Conservation (phyloP, 2,329 filamentous ascomycete species). For the Nannizziopsis barbatae region DNA sequence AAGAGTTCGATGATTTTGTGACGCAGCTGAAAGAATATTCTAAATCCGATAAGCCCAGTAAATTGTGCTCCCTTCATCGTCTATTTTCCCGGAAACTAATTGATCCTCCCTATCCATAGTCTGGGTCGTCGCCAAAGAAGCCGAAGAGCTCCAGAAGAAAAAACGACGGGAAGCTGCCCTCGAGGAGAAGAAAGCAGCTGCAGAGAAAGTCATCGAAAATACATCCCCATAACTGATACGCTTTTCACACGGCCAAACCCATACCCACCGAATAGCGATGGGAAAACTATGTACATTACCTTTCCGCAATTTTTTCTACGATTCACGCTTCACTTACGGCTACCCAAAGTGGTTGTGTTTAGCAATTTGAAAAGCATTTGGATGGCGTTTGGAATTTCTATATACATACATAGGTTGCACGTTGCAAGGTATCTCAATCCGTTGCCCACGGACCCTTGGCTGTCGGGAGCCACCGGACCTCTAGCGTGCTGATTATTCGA, state of each 20-base stretch:
- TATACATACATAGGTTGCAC: neutral
- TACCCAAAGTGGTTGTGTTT: neutral
- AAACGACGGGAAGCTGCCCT: constrained; percentile 20
- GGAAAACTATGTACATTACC: neutral
- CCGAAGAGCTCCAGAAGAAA: constrained; percentile 28
- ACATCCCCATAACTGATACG: neutral
- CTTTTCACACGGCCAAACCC: no score
- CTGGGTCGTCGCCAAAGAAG: constrained; percentile 26
- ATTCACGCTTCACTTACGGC: no score
- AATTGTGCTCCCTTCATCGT: constrained; percentile 13
- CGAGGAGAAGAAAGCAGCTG: constrained; percentile 3
- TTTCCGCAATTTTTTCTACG: neutral
- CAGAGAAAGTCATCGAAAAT: neutral
- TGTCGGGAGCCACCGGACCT: no score
- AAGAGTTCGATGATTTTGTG: constrained; percentile 87
- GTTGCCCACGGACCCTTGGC: no score
- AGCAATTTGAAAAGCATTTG: neutral
- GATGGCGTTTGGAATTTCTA: constrained; percentile 1
- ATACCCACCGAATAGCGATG: no score
- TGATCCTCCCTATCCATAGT: constrained; percentile 20
- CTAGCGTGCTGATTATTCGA: no score
- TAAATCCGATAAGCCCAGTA: constrained; percentile 85
- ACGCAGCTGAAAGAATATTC: constrained; percentile 73
- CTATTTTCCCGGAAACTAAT: neutral
- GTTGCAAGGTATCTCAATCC: no score